A percentile compares a stretch with the other conserved stretches of the same genome.
Conservation (phyloP, 495 filamentous ascomycete genomes). For the Thozetella sp. region DNA sequence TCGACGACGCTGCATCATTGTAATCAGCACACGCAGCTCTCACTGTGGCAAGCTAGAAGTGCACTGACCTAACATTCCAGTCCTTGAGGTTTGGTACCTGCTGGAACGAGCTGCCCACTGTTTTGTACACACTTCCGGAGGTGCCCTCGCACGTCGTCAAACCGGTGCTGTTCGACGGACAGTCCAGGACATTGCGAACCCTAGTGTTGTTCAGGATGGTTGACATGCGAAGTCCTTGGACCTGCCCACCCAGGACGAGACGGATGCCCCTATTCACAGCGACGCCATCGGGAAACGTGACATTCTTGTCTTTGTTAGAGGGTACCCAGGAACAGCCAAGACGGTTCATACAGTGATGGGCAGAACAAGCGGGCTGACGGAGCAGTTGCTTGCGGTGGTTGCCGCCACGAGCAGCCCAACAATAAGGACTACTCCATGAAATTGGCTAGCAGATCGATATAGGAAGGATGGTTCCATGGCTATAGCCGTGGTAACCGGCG, state of each 20-base stretch:
- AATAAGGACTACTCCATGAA: background rate
- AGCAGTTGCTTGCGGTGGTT: background rate
- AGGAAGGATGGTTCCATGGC: background rate
- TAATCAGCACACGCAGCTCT: background rate
- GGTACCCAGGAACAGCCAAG: background rate
- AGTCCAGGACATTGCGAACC: background rate
- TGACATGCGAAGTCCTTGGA: background rate
- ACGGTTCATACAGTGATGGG: background rate
- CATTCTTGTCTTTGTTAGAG: background rate
- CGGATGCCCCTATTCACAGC: background rate
- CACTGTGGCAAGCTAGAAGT: background rate
- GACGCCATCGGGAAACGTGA: conserved; percentile 1
- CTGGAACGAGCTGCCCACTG: background rate
- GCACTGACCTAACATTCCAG: background rate
- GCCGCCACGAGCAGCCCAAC: background rate
- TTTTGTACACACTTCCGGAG: background rate
- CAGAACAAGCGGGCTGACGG: background rate
- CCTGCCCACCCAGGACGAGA: background rate
- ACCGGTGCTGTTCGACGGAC: background rate
- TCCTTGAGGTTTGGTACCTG: background rate
- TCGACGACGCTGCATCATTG: background rate
- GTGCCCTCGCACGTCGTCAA: background rate
- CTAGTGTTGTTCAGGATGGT: background rate
- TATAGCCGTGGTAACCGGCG: background rate
- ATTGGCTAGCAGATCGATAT: background rate